Evolutionary conservation across 805 yeast genomes (phyloP), one percentile per base, ranked within the genome.

Genomic region (Peterozyma xylosa): DNA sequence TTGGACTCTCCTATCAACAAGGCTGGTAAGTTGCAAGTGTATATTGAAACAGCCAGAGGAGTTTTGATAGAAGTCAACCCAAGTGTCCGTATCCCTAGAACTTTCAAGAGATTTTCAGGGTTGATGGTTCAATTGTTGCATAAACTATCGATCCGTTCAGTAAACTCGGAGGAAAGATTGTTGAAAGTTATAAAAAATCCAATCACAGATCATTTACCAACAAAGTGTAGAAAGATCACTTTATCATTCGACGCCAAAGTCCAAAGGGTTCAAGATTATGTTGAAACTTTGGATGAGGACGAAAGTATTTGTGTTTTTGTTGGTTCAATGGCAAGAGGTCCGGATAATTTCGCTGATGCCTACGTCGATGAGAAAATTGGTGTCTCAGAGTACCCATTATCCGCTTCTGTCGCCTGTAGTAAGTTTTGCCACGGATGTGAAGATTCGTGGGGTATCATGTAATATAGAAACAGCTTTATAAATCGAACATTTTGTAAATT

Each of bases 281-380:
- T 90, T 35, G 64, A 62, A 14, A 82, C 82, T 46, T 69, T 93
- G 54, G 96, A 80, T 54, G 81, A 79, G 2, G 95, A 87, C 58
- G 96, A 93, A 68, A 86, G 96, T 59, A 82, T 93, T 54, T 93
- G 99, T 73, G 97, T 93, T 27, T 93, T 93, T 64, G 97, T 93
- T 39, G 99, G 99, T 60, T 96, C 99, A 39, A 93, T 93, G 96
- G 99, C 99, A 16, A 82, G 97, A 64, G 99, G 99, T 58, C 85
- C 84, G 61, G 99, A 93, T 66, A 89, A 81, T 54, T 93, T 93
- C 65, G 99, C 99, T 18, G 99, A 93, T 63, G 98, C 90, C 64
- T 91, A 64, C 58, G 96, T 91, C 37, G 98, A 93, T 62, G 98
- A 93, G 64, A 93, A 91, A 59, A 84, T 93, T 47, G 97, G 97